A percentile compares a stretch with the other conserved stretches of the same genome.
Evolutionary conservation across 2,329 filamentous ascomycete species (phyloP).

Genomic region (Apiospora pterosperma): DNA sequence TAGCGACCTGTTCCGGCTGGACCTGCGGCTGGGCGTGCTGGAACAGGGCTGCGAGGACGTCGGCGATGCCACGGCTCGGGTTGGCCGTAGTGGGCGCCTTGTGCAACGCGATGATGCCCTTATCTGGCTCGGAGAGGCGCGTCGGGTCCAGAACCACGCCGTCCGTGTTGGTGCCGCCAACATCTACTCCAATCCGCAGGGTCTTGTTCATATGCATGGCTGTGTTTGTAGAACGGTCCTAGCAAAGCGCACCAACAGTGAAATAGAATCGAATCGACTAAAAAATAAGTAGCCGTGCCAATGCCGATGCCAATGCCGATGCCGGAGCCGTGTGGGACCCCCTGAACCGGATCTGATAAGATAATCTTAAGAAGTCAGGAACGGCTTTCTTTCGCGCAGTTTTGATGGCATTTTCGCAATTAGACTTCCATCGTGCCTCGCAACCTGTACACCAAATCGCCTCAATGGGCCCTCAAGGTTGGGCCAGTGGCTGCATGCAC

Average conservation of each 20-base stretch:
- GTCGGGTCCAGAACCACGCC: slow-evolving; percentile 46
- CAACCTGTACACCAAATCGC: background rate
- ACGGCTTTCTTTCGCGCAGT: background rate
- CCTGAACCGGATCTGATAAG: background rate
- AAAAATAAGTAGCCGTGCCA: background rate
- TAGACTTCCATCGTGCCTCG: background rate
- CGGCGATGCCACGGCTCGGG: slow-evolving; percentile 43
- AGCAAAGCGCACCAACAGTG: background rate
- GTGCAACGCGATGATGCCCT: slow-evolving; percentile 46
- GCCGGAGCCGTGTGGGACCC: background rate
- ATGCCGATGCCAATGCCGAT: background rate
- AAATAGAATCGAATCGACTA: slow-evolving; percentile 2
- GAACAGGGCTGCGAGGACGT: slow-evolving; percentile 42
- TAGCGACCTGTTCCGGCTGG: slow-evolving; percentile 35
- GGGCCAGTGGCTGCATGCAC: background rate
- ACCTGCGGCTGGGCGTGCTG: slow-evolving; percentile 12
- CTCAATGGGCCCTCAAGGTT: background rate
- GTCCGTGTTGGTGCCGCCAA: slow-evolving; percentile 49
- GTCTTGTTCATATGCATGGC: slow-evolving; percentile 12
- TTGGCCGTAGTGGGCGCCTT: slow-evolving; percentile 47
- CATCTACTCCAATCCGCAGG: slow-evolving; percentile 28
- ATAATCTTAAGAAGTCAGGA: no score
- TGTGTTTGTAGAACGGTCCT: background rate
- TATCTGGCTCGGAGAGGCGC: slow-evolving; percentile 28
- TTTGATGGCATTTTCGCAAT: background rate